Percentiles rank a stretch among this genome's conserved stretches.
Conservation (phyloP, 1,284 basidiomycete genomes). For the Baeospora myosura region DNA sequence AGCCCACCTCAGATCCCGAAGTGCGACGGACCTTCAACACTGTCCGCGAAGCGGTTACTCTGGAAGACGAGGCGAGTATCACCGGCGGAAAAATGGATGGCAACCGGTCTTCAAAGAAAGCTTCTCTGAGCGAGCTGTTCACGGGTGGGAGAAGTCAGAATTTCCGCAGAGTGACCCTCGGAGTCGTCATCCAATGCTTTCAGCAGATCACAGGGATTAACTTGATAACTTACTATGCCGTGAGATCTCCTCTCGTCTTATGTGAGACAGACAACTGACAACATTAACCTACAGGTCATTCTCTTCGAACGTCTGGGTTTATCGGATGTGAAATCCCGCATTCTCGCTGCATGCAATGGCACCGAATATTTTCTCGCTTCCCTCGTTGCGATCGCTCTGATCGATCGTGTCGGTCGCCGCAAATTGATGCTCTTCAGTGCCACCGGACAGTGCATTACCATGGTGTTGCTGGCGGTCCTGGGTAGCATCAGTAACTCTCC, state of each 20-base stretch:
- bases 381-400: constrained; percentile 48
- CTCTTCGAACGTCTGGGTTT: constrained; percentile 47
- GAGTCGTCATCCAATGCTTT: constrained; percentile 59
- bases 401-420: constrained; percentile 57
- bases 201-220: constrained; percentile 62
- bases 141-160: constrained; percentile 56
- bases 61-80: constrained; percentile 26
- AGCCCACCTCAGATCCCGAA: constrained; percentile 40
- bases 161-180: constrained; percentile 53
- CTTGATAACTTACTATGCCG: constrained; percentile 54
- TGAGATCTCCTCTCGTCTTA: constrained; percentile 14
- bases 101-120: constrained; percentile 16
- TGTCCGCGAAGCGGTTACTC: constrained; percentile 43
- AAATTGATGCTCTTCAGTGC: constrained; percentile 67
- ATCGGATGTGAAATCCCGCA: constrained; percentile 35
- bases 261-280: constrained; percentile 58
- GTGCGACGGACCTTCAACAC: constrained; percentile 50
- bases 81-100: constrained; percentile 8
- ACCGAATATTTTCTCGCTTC: constrained; percentile 40
- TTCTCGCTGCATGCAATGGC: constrained; percentile 40
- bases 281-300: constrained; percentile 51
- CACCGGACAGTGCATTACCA: constrained; percentile 55
- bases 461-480: constrained; percentile 52
- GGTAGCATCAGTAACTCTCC: constrained; percentile 41
- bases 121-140: constrained; percentile 45